Evolutionary conservation across 2,329 filamentous ascomycete genomes (phyloP).

Genomic region (Fusarium sublunatum): DNA sequence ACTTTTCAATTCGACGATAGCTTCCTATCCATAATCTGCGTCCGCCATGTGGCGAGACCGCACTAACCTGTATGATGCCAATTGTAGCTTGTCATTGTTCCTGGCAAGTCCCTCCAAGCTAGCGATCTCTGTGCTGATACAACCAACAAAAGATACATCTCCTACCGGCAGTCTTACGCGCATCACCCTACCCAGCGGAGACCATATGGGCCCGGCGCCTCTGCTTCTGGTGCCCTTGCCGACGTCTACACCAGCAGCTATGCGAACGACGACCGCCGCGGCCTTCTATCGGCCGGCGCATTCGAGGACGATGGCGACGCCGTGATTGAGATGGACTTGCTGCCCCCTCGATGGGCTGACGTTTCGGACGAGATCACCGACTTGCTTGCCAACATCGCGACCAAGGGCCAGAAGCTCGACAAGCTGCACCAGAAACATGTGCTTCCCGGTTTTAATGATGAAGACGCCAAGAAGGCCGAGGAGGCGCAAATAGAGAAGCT

Average conservation of each 20-base stretch:
- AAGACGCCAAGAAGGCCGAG: slow-evolving; percentile 86
- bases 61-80: slow-evolving; percentile 83
- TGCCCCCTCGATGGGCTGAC: slow-evolving; percentile 96
- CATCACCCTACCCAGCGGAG: slow-evolving; percentile 92
- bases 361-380: slow-evolving; percentile 94
- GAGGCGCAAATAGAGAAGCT: slow-evolving; percentile 90
- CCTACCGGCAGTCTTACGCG: slow-evolving; percentile 97
- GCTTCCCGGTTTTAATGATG: slow-evolving; percentile 94
- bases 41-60: slow-evolving; percentile 98
- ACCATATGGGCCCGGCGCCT: slow-evolving; percentile 66
- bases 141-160: slow-evolving; percentile 79
- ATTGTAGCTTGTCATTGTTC: slow-evolving; percentile 21
- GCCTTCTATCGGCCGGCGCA: slow-evolving; percentile 83
- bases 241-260: slow-evolving; percentile 66
- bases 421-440: slow-evolving; percentile 97
- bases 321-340: slow-evolving; percentile 96
- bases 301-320: slow-evolving; percentile 90
- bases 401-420: slow-evolving; percentile 85
- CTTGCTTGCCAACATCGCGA: slow-evolving; percentile 80
- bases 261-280: slow-evolving; percentile 69
- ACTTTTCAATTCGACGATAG: slow-evolving; percentile 43
- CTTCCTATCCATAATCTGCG: slow-evolving; percentile 50
- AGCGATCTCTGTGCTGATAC: slow-evolving; percentile 13
- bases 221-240: slow-evolving; percentile 67
- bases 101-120: slow-evolving; percentile 4